These are phyloP conservation scores for Pharnaceum exiguum DNA, from an alignment of 148 eudicot genomes.

Conservation along the genomic window DNA sequence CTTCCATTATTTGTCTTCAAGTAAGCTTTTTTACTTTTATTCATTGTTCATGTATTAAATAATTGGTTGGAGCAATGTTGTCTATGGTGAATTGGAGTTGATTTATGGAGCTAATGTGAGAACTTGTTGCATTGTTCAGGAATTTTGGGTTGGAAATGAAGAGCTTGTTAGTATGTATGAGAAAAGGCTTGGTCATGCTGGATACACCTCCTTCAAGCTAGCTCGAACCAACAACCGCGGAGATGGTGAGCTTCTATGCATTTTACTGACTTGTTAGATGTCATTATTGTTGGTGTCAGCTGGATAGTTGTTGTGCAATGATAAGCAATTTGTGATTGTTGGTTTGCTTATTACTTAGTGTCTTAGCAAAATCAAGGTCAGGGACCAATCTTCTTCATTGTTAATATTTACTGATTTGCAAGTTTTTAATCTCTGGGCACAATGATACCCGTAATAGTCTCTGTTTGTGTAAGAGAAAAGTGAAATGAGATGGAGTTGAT, in stretches of 20 bases:
- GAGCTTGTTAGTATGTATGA: constrained; percentile 89
- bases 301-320: neutral
- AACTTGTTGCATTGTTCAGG: constrained; percentile 39
- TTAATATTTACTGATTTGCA: neutral
- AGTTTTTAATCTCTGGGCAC: neutral
- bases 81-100: neutral
- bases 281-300: neutral
- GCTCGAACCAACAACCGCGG: constrained; percentile 98
- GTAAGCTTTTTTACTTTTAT: constrained; percentile 24
- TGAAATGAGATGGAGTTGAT: neutral
- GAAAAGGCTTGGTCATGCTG: constrained; percentile 86
- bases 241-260: constrained; percentile 50
- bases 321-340: neutral
- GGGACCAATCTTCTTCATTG: neutral
- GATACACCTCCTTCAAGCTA: constrained; percentile 72
- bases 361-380: neutral
- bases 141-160: constrained; percentile 98
- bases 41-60: constrained; percentile 2
- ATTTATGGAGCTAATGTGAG: constrained; percentile 7
- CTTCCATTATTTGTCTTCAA: constrained; percentile 98
- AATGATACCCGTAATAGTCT: neutral
- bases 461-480: neutral
- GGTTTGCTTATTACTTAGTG: neutral
- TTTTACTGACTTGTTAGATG: neutral
- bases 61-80: neutral